Conservation (phyloP, 1,139 yeast species). For the Yamadazyma friedrichii region DNA sequence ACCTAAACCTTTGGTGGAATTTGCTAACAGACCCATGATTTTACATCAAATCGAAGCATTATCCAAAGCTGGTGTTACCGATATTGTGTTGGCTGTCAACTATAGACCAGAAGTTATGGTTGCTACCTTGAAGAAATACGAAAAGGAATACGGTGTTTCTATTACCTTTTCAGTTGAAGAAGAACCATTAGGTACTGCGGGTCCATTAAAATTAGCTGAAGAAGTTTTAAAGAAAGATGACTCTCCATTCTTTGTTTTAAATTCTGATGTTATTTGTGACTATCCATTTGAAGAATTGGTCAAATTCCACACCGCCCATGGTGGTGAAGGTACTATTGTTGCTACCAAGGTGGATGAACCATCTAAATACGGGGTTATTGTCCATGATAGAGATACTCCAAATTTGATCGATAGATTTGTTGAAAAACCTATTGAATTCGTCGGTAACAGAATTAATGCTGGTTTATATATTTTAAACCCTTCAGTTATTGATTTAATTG, state of each 20-base stretch:
- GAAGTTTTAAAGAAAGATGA: conserved; percentile 89
- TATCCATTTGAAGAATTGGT: conserved; percentile 95
- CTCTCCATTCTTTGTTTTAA: conserved; percentile 94
- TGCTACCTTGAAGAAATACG: conserved; percentile 89
- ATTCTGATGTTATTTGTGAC: conserved; percentile 98
- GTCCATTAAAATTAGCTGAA: conserved; percentile 98
- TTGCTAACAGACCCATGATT: conserved; percentile 97
- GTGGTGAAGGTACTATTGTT: conserved; percentile 97
- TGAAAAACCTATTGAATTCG: conserved; percentile 99
- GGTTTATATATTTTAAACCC: conserved; percentile 98
- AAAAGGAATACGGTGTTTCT: conserved; percentile 87
- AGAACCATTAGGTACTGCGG: conserved; percentile 99
- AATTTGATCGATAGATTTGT: conserved; percentile 97
- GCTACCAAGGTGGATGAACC: conserved; percentile 99
- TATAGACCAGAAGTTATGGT: conserved; percentile 99
- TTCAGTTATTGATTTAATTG: conserved; percentile 92
- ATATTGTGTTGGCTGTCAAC: conserved; percentile 97
- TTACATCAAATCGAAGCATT: conserved; percentile 97
- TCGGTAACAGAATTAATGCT: conserved; percentile 96
- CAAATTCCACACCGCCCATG: conserved; percentile 90
- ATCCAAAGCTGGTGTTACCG: conserved; percentile 98
- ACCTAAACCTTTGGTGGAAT: conserved; percentile 98
- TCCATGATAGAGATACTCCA: conserved; percentile 89
- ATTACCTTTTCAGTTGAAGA: conserved; percentile 98
- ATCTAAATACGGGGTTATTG: conserved; percentile 98